phyloP scores from a whole-genome alignment of 306 rosid species.

The Castanopsis chinensis region DNA sequence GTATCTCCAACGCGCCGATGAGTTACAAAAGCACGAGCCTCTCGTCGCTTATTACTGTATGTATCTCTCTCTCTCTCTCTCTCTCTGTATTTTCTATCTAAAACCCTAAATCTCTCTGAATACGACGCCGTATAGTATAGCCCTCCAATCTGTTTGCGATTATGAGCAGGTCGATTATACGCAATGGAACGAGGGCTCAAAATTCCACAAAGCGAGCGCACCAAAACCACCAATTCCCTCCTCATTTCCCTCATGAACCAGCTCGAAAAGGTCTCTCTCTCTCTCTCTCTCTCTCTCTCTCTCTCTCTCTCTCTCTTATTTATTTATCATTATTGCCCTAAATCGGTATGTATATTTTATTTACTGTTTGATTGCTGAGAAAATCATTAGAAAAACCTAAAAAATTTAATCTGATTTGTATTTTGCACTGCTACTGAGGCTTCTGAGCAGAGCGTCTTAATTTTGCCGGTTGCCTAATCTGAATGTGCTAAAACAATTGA shows the following conservation, averaged over 20 bases:
- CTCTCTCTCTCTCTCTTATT: not conserved
- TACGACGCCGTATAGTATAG: not conserved
- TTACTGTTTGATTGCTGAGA: not conserved
- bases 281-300: not conserved
- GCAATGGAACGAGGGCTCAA: constrained; percentile 96
- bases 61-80: not conserved
- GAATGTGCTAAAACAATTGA: constrained; percentile 1
- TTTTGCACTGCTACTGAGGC: constrained; percentile 22
- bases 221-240: constrained; percentile 86
- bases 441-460: not conserved
- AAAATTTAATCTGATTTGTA: not conserved
- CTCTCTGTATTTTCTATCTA: not conserved
- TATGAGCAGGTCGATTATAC: constrained; percentile 76
- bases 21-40: constrained; percentile 96
- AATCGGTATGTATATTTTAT: not conserved
- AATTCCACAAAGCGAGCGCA: constrained; percentile 89
- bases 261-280: constrained; percentile 73
- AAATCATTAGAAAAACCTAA: not conserved
- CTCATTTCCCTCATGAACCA: constrained; percentile 97
- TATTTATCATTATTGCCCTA: not conserved
- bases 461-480: constrained; percentile 12
- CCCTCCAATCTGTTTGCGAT: not conserved
- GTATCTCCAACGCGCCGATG: constrained; percentile 99
- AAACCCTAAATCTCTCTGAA: not conserved
- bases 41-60: constrained; percentile 94